phyloP scores from a whole-genome alignment of 768 basidiomycete genomes.

The Lyophyllum shimeji region DNA sequence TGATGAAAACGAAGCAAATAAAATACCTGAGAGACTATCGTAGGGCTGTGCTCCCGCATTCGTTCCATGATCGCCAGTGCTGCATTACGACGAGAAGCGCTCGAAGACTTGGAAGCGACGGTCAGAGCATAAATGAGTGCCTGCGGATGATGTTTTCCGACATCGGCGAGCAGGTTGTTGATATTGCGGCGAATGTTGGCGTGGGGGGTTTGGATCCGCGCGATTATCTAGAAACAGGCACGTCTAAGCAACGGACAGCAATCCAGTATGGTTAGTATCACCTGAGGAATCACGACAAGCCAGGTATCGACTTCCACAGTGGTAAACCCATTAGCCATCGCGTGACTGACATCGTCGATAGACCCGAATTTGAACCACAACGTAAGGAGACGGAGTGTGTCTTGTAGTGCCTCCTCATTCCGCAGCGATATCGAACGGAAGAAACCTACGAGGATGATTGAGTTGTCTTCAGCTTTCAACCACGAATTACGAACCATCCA shows the following conservation, averaged over 20 bases:
- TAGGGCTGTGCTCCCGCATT: constrained; percentile 89
- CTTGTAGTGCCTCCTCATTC: constrained; percentile 90
- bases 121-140: constrained; percentile 95
- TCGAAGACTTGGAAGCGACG: constrained; percentile 96
- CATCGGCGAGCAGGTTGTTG: constrained; percentile 82
- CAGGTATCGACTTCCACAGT: constrained; percentile 95
- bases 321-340: constrained; percentile 84
- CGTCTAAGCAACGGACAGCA: neutral
- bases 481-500: constrained; percentile 61
- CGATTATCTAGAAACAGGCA: constrained; percentile 73
- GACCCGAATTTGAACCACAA: constrained; percentile 98
- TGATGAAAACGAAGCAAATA: neutral
- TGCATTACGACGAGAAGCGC: constrained; percentile 74
- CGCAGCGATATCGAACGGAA: constrained; percentile 92
- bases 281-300: constrained; percentile 98
- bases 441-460: constrained; percentile 58
- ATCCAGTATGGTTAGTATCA: constrained; percentile 24
- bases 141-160: constrained; percentile 96
- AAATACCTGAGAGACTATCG: constrained; percentile 81
- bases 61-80: constrained; percentile 87
- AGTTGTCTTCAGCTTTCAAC: neutral
- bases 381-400: constrained; percentile 88
- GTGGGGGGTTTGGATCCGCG: constrained; percentile 94
- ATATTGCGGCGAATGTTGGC: constrained; percentile 86
- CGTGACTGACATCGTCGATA: constrained; percentile 84